Percentiles rank a stretch among this genome's conserved stretches.
Evolutionary conservation across 139 green algal genomes (phyloP).

Genomic region (Tetraselmis chui): DNA sequence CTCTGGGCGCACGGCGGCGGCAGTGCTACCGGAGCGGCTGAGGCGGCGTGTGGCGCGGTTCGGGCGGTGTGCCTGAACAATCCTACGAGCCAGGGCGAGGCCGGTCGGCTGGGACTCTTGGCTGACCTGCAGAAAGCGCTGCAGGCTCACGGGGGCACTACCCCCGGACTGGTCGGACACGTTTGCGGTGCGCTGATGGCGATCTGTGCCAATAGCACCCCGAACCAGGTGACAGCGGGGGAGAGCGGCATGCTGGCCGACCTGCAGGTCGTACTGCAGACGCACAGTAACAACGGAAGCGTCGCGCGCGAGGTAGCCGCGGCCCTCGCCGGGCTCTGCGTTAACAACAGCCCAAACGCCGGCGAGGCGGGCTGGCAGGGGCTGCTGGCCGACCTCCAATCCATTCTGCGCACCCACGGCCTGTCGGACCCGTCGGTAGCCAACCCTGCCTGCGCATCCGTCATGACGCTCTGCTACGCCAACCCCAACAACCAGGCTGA

Average conservation of each 20-base stretch:
- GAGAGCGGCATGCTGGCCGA: background rate
- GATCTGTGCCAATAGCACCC: background rate
- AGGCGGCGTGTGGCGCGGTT: background rate
- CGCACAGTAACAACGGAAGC: background rate
- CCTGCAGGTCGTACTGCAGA: background rate
- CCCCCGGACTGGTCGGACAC: background rate
- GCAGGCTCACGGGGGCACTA: background rate
- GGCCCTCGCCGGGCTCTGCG: background rate
- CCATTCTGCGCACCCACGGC: background rate
- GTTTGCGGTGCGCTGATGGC: background rate
- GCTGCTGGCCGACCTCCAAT: background rate
- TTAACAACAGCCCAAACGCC: background rate
- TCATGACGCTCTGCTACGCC: background rate
- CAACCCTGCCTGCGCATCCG: background rate
- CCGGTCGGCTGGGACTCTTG: background rate
- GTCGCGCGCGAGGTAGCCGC: background rate
- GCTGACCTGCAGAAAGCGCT: background rate
- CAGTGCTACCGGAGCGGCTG: too few relatives aligned
- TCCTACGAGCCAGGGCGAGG: background rate
- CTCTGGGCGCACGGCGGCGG: background rate
- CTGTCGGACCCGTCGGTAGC: background rate
- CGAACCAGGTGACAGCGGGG: background rate
- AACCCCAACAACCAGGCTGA: background rate
- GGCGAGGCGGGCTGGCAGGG: background rate
- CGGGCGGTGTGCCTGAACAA: background rate